Conservation (phyloP, 768 basidiomycete genomes). For the Russula olivacea region DNA sequence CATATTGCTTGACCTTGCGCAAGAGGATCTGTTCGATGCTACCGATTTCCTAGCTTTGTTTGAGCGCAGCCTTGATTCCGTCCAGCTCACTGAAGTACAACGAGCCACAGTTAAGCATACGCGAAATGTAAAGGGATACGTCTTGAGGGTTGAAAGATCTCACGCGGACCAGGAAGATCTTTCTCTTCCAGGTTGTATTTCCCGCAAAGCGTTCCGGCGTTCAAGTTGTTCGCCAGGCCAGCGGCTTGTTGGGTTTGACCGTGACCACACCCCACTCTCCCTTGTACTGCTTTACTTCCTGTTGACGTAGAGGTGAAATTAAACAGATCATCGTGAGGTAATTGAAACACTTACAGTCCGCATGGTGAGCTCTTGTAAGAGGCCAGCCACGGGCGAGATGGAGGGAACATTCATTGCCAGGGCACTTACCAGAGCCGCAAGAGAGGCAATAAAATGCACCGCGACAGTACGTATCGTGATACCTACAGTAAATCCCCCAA, state of each 20-base stretch:
- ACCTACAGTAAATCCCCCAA: too few relatives aligned
- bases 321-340: background rate
- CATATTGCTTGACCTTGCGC: constrained; percentile 1
- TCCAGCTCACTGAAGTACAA: background rate
- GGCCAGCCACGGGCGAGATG: background rate
- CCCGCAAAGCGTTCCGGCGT: background rate
- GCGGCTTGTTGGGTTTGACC: background rate
- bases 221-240: background rate
- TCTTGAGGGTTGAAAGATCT: background rate
- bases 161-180: background rate
- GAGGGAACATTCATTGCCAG: too few relatives aligned
- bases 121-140: background rate
- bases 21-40: background rate
- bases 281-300: constrained; percentile 3
- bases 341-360: background rate
- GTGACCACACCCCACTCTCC: background rate
- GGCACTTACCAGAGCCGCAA: too few relatives aligned
- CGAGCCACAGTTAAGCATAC: background rate
- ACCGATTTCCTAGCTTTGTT: background rate
- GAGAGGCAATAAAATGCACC: too few relatives aligned
- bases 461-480: too few relatives aligned
- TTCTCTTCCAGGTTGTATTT: background rate
- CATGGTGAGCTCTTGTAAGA: background rate
- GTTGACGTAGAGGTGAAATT: background rate
- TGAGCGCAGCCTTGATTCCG: background rate